Percentiles rank a stretch among this genome's conserved stretches.
These are phyloP conservation scores for Morella rubra DNA, from an alignment of 306 rosid species.

Conservation along the genomic window DNA sequence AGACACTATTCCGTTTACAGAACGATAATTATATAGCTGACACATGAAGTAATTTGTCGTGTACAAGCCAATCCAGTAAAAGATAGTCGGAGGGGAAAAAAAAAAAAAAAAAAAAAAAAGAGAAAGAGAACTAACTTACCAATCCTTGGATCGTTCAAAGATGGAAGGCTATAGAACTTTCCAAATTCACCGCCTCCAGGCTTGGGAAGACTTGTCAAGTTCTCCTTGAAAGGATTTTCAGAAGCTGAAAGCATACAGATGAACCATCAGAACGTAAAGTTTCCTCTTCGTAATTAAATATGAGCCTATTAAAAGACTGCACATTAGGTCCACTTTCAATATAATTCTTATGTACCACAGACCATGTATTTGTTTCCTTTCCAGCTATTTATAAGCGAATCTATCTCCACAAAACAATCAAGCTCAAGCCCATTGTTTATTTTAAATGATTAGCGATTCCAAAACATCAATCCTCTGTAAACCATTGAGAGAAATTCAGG, in stretches of 20 bases:
- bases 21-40: not conserved
- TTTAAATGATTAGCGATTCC: not conserved
- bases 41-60: not conserved
- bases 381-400: not conserved
- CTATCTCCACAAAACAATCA: not conserved
- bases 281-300: not conserved
- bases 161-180: conserved; percentile 88
- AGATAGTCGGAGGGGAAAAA: not conserved
- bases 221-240: conserved; percentile 86
- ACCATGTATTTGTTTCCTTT: not conserved
- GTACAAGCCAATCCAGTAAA: not conserved
- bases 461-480: not conserved
- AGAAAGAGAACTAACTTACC: conserved; percentile 41
- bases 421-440: not conserved
- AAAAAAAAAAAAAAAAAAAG: no score
- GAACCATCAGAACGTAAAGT: conserved; percentile 9
- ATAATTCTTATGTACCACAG: not conserved
- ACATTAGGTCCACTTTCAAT: not conserved
- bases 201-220: conserved; percentile 83
- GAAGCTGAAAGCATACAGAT: conserved; percentile 47
- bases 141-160: conserved; percentile 86
- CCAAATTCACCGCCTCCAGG: conserved; percentile 98
- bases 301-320: not conserved
- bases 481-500: not conserved
- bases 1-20: not conserved